These are phyloP conservation scores for Eucalyptus albens DNA, from an alignment of 345 rosid species.

Conservation along the genomic window DNA sequence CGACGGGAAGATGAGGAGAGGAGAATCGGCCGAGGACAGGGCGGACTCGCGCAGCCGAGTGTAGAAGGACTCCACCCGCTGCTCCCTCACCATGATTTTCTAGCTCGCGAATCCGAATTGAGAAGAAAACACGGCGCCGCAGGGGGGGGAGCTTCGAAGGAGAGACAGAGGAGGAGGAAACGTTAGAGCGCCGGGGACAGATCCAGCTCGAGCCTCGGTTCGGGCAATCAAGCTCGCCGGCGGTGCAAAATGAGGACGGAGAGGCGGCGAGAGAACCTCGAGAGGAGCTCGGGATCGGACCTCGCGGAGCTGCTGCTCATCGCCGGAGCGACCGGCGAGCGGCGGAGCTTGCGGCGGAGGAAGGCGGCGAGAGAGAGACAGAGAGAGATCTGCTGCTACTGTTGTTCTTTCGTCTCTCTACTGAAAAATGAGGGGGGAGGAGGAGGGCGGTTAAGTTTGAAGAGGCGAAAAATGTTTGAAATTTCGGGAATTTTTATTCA, in stretches of 20 bases:
- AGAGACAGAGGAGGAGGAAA: not conserved
- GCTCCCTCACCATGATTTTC: conserved; percentile 64
- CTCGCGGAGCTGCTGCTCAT: not conserved
- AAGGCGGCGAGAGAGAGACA: not conserved
- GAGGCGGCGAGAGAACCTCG: not conserved
- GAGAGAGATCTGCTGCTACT: not conserved
- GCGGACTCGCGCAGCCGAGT: conserved; percentile 67
- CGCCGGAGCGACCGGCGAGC: not conserved
- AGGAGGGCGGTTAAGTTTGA: not conserved
- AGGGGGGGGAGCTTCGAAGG: not conserved
- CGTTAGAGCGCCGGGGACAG: not conserved
- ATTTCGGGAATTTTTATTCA: not conserved
- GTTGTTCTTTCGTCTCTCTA: not conserved
- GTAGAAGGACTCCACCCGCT: conserved; percentile 55
- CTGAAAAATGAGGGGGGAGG: not conserved
- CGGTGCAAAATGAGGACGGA: not conserved
- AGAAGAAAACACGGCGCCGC: not conserved
- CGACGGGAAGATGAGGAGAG: conserved; percentile 84
- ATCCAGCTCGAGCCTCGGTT: not conserved
- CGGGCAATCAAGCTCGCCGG: not conserved
- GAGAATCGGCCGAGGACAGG: conserved; percentile 35
- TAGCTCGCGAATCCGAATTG: not conserved
- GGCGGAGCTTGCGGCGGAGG: not conserved
- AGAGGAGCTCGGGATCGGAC: not conserved
- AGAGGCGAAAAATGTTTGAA: not conserved